These are phyloP conservation scores for Aaosphaeria pasadenensis DNA, from an alignment of 2,329 filamentous ascomycete genomes.

Conservation along the genomic window DNA sequence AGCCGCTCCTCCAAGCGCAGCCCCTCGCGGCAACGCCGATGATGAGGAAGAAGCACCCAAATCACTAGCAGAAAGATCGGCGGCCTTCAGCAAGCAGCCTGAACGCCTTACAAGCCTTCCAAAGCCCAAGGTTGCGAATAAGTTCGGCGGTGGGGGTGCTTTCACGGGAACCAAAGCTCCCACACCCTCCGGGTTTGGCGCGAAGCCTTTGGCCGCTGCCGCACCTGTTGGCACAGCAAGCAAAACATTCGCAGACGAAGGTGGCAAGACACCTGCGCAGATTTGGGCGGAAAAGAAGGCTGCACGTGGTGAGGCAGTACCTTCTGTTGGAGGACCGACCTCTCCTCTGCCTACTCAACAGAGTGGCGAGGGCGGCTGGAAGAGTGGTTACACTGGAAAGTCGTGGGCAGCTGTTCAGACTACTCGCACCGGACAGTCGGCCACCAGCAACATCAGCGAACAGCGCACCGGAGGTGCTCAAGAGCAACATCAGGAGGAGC, in stretches of 20 bases:
- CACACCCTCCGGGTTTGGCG: constrained; percentile 65
- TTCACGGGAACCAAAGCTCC: constrained; percentile 91
- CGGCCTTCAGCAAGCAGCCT: constrained; percentile 66
- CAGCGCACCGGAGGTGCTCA: constrained; percentile 62
- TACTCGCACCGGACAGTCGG: constrained; percentile 65
- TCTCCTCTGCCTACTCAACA: constrained; percentile 54
- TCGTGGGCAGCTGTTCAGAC: constrained; percentile 84
- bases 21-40: constrained; percentile 26
- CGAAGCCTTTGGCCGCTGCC: constrained; percentile 58
- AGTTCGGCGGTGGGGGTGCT: constrained; percentile 68
- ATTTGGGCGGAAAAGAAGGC: constrained; percentile 98
- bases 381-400: constrained; percentile 88
- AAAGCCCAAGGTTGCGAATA: constrained; percentile 93
- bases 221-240: constrained; percentile 75
- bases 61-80: constrained; percentile 71
- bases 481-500: constrained; percentile 45
- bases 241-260: constrained; percentile 90
- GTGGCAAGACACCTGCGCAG: constrained; percentile 94
- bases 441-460: constrained; percentile 49
- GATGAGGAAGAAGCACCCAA: constrained; percentile 54
- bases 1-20: constrained; percentile 27
- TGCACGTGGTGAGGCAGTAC: constrained; percentile 61
- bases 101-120: constrained; percentile 84
- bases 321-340: constrained; percentile 29
- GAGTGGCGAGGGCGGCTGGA: constrained; percentile 76